phyloP scores from a whole-genome alignment of 441 rosid genomes.

The Hypseocharis bilobata region DNA sequence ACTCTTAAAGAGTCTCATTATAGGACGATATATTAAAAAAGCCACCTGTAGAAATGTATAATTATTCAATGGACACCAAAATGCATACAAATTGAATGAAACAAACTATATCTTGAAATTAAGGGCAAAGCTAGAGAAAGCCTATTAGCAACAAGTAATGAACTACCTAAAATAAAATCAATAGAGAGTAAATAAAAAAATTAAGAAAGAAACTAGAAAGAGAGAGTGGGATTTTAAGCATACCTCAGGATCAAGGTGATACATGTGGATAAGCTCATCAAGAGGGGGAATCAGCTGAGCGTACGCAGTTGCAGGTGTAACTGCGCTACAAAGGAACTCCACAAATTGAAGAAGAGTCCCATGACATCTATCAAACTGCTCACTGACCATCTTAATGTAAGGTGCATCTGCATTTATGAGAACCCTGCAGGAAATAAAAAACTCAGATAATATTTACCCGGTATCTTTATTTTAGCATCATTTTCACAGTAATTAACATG shows the following conservation, averaged over 20 bases:
- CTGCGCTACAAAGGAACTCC: constrained; percentile 84
- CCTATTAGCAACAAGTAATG: not conserved
- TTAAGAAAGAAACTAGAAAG: not conserved
- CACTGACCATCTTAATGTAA: constrained; percentile 97
- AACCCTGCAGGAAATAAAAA: constrained; percentile 50
- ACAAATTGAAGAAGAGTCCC: constrained; percentile 98
- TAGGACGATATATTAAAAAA: constrained; percentile 90
- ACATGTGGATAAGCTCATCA: constrained; percentile 73
- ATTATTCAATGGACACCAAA: constrained; percentile 8
- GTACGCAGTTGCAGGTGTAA: constrained; percentile 69
- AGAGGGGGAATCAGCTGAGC: constrained; percentile 82
- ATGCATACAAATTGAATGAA: constrained; percentile 9
- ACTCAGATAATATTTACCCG: constrained; percentile 15
- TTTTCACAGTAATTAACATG: not conserved
- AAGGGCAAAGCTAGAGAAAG: too few relatives aligned
- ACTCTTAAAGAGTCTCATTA: constrained; percentile 92
- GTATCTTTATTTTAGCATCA: not conserved
- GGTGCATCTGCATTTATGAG: constrained; percentile 89
- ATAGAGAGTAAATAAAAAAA: not conserved
- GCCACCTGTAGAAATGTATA: constrained; percentile 54
- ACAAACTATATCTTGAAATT: constrained; percentile 5
- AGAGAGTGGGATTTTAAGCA: constrained; percentile 21
- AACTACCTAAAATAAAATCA: not conserved
- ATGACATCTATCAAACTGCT: constrained; percentile 97
- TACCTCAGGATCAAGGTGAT: constrained; percentile 99